These are phyloP conservation scores for Mortierella sp. DNA, from an alignment of 371 early-diverging fungal species.

Conservation along the genomic window DNA sequence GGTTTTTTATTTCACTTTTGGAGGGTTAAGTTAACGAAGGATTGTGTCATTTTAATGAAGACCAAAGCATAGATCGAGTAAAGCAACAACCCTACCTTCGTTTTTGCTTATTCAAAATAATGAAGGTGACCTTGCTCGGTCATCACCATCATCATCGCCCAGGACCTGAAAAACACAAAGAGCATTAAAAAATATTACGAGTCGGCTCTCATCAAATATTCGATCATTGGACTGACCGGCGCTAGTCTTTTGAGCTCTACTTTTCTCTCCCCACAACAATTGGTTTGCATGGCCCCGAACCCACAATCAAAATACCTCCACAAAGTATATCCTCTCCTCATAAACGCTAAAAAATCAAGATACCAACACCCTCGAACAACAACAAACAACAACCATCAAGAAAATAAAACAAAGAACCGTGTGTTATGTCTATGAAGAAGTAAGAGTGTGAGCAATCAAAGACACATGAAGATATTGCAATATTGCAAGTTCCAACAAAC, in stretches of 20 bases:
- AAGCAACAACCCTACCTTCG: background rate
- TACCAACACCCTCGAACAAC: background rate
- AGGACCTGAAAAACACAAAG: background rate
- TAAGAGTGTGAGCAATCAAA: background rate
- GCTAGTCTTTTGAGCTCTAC: no score
- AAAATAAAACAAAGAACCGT: background rate
- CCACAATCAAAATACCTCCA: conserved; percentile 1
- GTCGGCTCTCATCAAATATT: background rate
- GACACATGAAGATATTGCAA: background rate
- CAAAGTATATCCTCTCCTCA: background rate
- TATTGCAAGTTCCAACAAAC: background rate
- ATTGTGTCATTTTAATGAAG: no score
- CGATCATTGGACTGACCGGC: background rate
- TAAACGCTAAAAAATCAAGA: background rate
- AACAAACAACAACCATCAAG: background rate
- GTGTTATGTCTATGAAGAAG: background rate
- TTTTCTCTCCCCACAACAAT: background rate
- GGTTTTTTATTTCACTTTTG: background rate
- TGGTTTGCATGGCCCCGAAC: background rate
- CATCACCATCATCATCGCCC: background rate
- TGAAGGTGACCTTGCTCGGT: background rate
- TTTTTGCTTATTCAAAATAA: conserved; percentile 11
- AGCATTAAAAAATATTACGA: background rate
- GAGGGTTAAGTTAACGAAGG: no score
- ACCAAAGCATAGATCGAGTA: background rate